Evolutionary conservation across 805 yeast species (phyloP), one percentile per base, ranked within the genome.

Genomic region (Saccharomycopsis lassenensis): DNA sequence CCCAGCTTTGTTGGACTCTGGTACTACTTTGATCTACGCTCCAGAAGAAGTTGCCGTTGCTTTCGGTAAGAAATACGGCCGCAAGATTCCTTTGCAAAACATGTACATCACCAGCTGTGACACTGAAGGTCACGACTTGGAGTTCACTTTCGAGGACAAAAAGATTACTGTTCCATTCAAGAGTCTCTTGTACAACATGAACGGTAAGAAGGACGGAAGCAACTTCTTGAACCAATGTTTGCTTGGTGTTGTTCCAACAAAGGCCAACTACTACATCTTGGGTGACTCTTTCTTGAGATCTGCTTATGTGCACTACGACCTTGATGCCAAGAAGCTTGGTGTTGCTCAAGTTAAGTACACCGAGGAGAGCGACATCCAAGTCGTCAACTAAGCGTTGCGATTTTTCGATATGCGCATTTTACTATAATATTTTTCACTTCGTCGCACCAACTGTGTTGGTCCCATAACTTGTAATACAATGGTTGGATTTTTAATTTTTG

Each of bases 121-220:
- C 42, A 48, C 52, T 4, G 51, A 54, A 31, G 47, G 56, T 36
- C 56, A 56, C 2, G 46, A 52, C 45, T 42, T 73, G 5, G 57
- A 57, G 26, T 73, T 72, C 47, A 58, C 67, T 46, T 75, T 80
- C 55, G 72, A 73, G 41, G 85, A 82, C 6, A 51, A 62, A 11
- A 49, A 54, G 8, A 70, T 79, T 40, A 52, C 59, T 11, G 72
- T 69, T 7, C 78, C 83, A 24, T 51, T 71, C 22, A 29, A 45
- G 4, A 51, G 57, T 45, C 54, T 59, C 40, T 44, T 61, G 24
- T 40, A 23, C 35, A 25, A 27, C 16, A 29, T 29, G 15, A 31
- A 31, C 16, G 37, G 32, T 18, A 21, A 33, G 43, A 7, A 45
- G 48, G 7, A 48, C 56, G 1, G 19, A 11, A 12, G 37, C 15